Evolutionary conservation across 1,284 basidiomycete species (phyloP), one percentile per base, ranked within the genome.

Genomic region (Bjerkandera adusta): DNA sequence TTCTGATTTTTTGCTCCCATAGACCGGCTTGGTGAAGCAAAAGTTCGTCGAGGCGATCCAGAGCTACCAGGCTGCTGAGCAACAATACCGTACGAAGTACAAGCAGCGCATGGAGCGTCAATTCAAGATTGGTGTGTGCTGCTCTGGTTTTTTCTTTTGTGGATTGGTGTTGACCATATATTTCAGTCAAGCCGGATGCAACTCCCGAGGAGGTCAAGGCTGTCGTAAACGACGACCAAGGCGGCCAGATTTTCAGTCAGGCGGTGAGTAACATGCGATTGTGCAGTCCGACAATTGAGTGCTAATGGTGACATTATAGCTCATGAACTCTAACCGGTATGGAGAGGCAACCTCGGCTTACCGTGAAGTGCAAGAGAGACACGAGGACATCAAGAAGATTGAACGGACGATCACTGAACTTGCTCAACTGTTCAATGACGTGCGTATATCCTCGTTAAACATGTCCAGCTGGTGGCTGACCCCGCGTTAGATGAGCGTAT

Each of bases 91-190:
- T 49, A 79, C 87, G 56, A 95, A 92, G 72, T 94, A 97, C 70
- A 92, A 92, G 69, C 91, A 95, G 65, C 79, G 94, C 36, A 85
- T 96, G 73, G 95, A 96, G 71, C 81, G 97, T 53, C 97, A 99
- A 71, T 96, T 89, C 75, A 92, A 87, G 71, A 99, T 99, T 57
- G 88, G 88, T 87, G 45, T 7, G 77, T 70, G 16, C 26, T 38
- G 29, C 22, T 39, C 37, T 25, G 12, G 3, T 43, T 32, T 36
- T 16, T 47, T 43, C 15, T 21, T 41, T 29, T 13, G 49, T 43
- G 27, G 24, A 26, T 42, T 15, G 16, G 2, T 21, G 2, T 12
- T 34, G 43, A 47, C 48, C 21, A 15, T 52, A n/a, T 16, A 13
- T 12, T 48, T 0, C 54, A 85, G 93, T 97, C 52, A 97, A 97